These are phyloP conservation scores for Lithocarpus polystachyus DNA, from an alignment of 306 rosid species.

Conservation along the genomic window DNA sequence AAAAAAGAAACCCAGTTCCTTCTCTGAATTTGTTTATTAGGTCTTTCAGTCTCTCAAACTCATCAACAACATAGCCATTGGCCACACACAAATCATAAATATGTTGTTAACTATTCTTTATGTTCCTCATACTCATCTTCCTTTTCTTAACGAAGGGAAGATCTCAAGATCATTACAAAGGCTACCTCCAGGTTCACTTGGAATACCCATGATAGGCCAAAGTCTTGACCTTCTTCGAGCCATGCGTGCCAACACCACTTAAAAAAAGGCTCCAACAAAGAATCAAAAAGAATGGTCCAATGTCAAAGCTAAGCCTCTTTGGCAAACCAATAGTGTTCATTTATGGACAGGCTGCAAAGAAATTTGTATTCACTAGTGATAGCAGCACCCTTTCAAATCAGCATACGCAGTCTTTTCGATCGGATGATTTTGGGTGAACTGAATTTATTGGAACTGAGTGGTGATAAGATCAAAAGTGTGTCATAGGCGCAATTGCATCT, in stretches of 20 bases:
- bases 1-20: too few relatives aligned
- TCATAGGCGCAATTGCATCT: conserved; percentile 57
- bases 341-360: conserved; percentile 68
- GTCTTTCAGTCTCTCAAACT: too few relatives aligned
- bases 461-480: conserved; percentile 58
- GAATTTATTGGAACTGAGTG: conserved; percentile 44
- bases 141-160: conserved; percentile 22
- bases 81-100: conserved; percentile 16
- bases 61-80: too few relatives aligned
- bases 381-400: conserved; percentile 24
- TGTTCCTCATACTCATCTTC: conserved; percentile 28
- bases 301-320: conserved; percentile 69
- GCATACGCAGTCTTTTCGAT: conserved; percentile 42
- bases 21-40: too few relatives aligned
- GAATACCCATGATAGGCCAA: conserved; percentile 51
- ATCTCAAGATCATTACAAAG: conserved; percentile 21
- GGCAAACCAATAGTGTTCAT: conserved; percentile 72
- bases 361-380: conserved; percentile 41
- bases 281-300: conserved; percentile 58
- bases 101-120: conserved; percentile 3
- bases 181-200: conserved; percentile 52
- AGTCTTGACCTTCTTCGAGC: conserved; percentile 43
- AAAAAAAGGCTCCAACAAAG: conserved; percentile 49
- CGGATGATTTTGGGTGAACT: conserved; percentile 51
- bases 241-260: conserved; percentile 47